Base-by-base conservation (phyloP, 1,284 basidiomycete species). In the Ceratobasidium sp. region DNA sequence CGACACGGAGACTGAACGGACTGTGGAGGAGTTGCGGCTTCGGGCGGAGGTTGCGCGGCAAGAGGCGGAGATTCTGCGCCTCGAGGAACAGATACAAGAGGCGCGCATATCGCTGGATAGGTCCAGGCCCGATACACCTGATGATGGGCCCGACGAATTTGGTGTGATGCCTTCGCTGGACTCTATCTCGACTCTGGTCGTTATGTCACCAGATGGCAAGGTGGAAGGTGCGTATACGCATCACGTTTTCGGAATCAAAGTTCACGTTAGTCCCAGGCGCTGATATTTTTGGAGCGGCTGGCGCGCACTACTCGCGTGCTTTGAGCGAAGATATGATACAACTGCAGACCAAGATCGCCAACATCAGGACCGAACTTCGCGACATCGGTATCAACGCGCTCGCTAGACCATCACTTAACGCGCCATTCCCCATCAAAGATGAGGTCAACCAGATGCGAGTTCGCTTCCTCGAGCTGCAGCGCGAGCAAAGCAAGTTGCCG, bases 241-340 rank as follows among this genome's bases (percentile, higher is more conserved):
- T 48, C n/a, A 39, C 51, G 22, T 39, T 53, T 29, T 9, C 34
- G 29, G 77, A 78, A 68, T 37, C 74, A 41, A 68, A 74, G 46
- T 76, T 76, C 34, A 53, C 79, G 16, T 79, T 2, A 31, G n/a
- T 7, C 37, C 24, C 41, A 69, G 65, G 37, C 29, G 37, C 68
- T 89, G 91, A 91, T 80, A 83, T 90, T 24, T 91, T 92, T 79
- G 85, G 86, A 37, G 79, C 84, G n/a, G 43, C 80, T 22, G 82
- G 84, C 51, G 80, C 83, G 22, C 75, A 77, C 6, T 78, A 79
- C 27, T 79, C 79, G 4, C 79, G 77, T 24, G 79, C 48, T 1
- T 46, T 78, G 41, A 77, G 78, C 13, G 65, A 77, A 41, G 80
- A 82, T 29, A 58, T 80, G 66, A 76, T 75, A 37, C 79, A 80